Evolutionary conservation across 768 basidiomycete species (phyloP).

Genomic region (Xerocomellus intermedius): DNA sequence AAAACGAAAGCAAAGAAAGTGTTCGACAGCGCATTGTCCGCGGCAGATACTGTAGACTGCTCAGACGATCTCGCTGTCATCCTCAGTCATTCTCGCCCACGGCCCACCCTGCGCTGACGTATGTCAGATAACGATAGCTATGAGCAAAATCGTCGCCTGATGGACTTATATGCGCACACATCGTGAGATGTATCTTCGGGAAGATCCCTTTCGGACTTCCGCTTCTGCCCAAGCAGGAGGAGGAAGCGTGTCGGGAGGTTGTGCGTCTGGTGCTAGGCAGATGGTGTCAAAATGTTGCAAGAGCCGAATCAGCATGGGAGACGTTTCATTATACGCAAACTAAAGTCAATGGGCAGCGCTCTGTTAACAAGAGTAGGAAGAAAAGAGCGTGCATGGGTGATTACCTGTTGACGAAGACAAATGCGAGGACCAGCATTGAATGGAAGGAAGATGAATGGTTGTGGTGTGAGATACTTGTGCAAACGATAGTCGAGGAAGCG

Average conservation of each 20-base stretch:
- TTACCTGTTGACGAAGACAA: slow-evolving; percentile 50
- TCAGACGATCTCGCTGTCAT: slow-evolving; percentile 15
- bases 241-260: slow-evolving; percentile 44
- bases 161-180: slow-evolving; percentile 46
- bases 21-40: background rate
- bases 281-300: slow-evolving; percentile 57
- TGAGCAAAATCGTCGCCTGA: background rate
- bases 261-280: slow-evolving; percentile 44
- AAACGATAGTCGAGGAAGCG: slow-evolving; percentile 66
- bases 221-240: slow-evolving; percentile 46
- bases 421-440: slow-evolving; percentile 59
- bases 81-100: slow-evolving; percentile 45
- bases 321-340: slow-evolving; percentile 60
- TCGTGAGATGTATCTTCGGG: slow-evolving; percentile 53
- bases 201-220: slow-evolving; percentile 48
- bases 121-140: background rate
- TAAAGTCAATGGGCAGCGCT: slow-evolving; percentile 11
- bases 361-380: background rate
- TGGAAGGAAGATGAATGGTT: slow-evolving; percentile 70
- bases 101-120: slow-evolving; percentile 43
- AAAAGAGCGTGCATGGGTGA: background rate
- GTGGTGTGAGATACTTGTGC: slow-evolving; percentile 57
- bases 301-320: slow-evolving; percentile 61
- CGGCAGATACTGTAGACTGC: too few species aligned
- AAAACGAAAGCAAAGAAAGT: background rate